Base-by-base conservation (phyloP, 192 early-diverging fungal species). In the Coemansia pectinata region DNA sequence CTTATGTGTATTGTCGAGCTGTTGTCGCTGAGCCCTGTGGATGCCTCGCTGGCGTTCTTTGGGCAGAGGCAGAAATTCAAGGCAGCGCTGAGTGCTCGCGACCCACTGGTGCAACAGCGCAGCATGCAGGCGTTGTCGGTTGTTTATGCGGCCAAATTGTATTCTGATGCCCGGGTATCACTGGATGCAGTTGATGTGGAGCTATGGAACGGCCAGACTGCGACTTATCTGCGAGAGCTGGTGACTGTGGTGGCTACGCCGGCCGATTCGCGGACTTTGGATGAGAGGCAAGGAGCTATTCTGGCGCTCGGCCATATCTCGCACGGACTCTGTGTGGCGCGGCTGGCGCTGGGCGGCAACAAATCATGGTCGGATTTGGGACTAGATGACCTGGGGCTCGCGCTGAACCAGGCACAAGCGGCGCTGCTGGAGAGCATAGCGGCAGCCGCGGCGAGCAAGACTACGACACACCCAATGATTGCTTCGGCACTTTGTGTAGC, bases 291-390 rank as follows among this genome's bases (percentile, higher is more conserved):
- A 57, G 94, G 95, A 8, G 65, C 90, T 0, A 67, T 90, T 1
- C 40, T 95, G 21, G 87, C 89, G 0, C 74, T 94, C 2, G 93
- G 94, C 0, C 91, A 86, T 66, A 68, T 95, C 14, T 57, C 91
- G 21, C 42, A 70, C 48, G 79, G 79, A 11, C 65, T 81, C 29
- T 10, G 23, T 12, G 63, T 70, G 1, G 67, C 77, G 23, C 67
- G 50, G 3, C 33, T 25, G 21, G 66, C 71, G 27, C 66, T 75
- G 12, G 31, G 31, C 0, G 27, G 27, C 19, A 8, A 15, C 53
- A 59, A 55, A 12, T 50, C 74, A 11, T 81, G 78, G 78, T 27
- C 73, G 9, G 74, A 71, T 8, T 27, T 73, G 45, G 79, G 74
- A 1, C 63, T 81, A 14, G 14, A 3, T 14, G 14, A 23, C 5